Evolutionary conservation across 371 early-diverging fungal species (phyloP), one percentile per base, ranked within the genome.

Genomic region (Choanephora cucurbitarum): DNA sequence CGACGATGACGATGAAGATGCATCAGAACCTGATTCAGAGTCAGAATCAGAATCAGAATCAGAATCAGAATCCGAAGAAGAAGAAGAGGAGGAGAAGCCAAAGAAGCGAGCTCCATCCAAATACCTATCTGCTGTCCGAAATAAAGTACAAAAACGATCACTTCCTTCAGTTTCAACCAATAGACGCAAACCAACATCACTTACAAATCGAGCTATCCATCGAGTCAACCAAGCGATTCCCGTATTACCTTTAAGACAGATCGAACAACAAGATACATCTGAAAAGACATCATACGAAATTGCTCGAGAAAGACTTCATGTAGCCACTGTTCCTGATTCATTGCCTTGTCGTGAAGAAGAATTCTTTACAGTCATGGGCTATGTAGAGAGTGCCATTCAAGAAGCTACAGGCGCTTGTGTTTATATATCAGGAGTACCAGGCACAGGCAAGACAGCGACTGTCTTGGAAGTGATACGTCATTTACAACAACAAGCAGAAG

Each of bases 361-460:
- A 72, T 94, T 91, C 78, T 78, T 79, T 18, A 82, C 86, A 34
- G 87, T 97, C 19, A 80, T 85, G 60, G 83, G 77, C 2, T 79
- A 86, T 21, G 61, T 97, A 4, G 81, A 86, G 57, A 74, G 73
- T 32, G 90, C 93, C 0, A 80, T 97, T 14, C 83, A 87, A 44
- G 87, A 92, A 55, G 84, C 86, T 23, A 81, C 79, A 4, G 95
- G 95, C 32, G 80, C 84, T 48, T 95, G 96, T 61, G 77, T 95
- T 32, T 96, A 96, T 67, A 90, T 98, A 15, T 92, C 95, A n/a
- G 97, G 97, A 4, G 94, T 96, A 0, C 97, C 97, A 0, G 99
- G 99, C 1, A 97, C 99, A 4, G 99, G 99, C 40, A 99, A 99
- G 70, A 99, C 99, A 0, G 98, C 96, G 0, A 97, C 98, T 0